Evolutionary conservation across 2,329 filamentous ascomycete genomes (phyloP).

Genomic region (Aquanectria penicillioides): DNA sequence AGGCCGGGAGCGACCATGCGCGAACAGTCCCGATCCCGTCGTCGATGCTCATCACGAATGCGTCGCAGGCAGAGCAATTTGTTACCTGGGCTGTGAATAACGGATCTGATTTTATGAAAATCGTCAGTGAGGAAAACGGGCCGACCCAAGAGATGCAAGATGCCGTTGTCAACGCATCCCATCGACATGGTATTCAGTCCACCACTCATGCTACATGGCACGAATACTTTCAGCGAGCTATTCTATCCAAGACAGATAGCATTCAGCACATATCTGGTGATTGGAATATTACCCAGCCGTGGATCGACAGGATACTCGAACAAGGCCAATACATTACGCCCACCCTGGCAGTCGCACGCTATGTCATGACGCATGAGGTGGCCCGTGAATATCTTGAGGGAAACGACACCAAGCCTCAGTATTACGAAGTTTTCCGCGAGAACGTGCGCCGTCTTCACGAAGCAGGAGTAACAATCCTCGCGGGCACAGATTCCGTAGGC

Average conservation of each 20-base stretch:
- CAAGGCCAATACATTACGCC: slow-evolving; percentile 2
- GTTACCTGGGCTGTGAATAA: background rate
- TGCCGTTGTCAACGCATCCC: background rate
- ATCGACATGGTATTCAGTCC: background rate
- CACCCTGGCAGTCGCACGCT: background rate
- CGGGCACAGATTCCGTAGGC: background rate
- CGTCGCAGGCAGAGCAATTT: background rate
- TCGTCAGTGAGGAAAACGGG: background rate
- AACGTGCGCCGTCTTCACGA: background rate
- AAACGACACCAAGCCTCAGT: background rate
- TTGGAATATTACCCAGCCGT: background rate
- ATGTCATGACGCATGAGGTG: background rate
- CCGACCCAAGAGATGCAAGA: background rate
- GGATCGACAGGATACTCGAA: background rate
- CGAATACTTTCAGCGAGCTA: background rate
- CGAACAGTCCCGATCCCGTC: background rate
- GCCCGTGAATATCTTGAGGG: background rate
- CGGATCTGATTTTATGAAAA: background rate
- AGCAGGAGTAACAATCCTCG: background rate
- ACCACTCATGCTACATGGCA: background rate
- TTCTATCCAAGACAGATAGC: background rate
- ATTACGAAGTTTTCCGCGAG: background rate
- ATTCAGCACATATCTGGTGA: slow-evolving; percentile 2
- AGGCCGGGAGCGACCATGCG: background rate
- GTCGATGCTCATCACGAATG: background rate